These are phyloP conservation scores for Gloeophyllum trabeum DNA, from an alignment of 768 basidiomycete species.

Conservation along the genomic window DNA sequence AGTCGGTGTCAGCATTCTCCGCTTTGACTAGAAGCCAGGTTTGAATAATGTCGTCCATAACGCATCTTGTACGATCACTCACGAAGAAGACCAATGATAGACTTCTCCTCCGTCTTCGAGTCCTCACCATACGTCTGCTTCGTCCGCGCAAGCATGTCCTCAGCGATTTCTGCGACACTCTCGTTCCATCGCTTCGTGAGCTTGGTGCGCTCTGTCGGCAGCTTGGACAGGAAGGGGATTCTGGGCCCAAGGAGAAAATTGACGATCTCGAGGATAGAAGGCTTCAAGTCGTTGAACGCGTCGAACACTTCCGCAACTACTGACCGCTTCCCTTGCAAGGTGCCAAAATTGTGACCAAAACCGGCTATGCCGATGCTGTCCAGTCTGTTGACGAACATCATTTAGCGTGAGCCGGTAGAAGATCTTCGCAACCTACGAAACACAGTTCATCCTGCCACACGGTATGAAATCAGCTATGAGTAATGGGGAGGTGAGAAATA, in stretches of 20 bases:
- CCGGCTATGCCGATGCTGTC: constrained; percentile 50
- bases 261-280: constrained; percentile 5
- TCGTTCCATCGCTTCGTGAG: constrained; percentile 15
- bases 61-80: constrained; percentile 1
- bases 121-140: constrained; percentile 16
- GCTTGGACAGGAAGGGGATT: constrained; percentile 18
- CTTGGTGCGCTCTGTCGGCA: constrained; percentile 19
- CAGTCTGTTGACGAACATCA: constrained; percentile 20
- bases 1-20: constrained; percentile 21
- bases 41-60: background rate
- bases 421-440: constrained; percentile 22
- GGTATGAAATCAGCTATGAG: background rate
- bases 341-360: constrained; percentile 45
- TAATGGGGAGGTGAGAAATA: background rate
- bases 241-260: constrained; percentile 14
- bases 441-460: constrained; percentile 28
- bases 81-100: constrained; percentile 27
- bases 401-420: constrained; percentile 17
- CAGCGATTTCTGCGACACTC: constrained; percentile 22
- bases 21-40: background rate
- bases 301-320: constrained; percentile 20
- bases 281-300: constrained; percentile 8
- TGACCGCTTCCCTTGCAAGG: constrained; percentile 35
- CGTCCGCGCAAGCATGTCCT: constrained; percentile 18
- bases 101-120: constrained; percentile 19